A percentile compares a stretch with the other conserved stretches of the same genome.
Conservation (phyloP, 2,329 filamentous ascomycete species). For the Fusarium sambucinum region DNA sequence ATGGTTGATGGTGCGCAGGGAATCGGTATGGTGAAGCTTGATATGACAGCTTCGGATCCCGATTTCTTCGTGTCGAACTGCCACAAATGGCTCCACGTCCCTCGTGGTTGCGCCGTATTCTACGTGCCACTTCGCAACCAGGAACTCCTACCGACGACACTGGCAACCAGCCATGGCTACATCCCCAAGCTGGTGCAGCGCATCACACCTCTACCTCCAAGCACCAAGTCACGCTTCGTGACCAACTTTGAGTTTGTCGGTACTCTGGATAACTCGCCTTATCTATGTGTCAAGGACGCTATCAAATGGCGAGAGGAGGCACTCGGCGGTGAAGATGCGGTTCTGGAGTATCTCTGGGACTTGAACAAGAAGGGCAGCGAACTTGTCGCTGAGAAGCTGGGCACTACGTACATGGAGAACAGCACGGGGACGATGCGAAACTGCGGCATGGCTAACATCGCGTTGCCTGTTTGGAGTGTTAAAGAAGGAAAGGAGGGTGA, state of each 20-base stretch:
- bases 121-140: conserved; percentile 85
- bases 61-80: conserved; percentile 91
- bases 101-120: conserved; percentile 83
- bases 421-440: conserved; percentile 68
- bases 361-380: conserved; percentile 75
- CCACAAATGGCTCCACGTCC: conserved; percentile 90
- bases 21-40: conserved; percentile 80
- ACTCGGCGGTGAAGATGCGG: conserved; percentile 79
- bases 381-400: conserved; percentile 70
- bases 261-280: conserved; percentile 79
- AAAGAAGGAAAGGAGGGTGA: conserved; percentile 48
- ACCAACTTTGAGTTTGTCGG: conserved; percentile 81
- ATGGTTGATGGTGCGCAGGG: conserved; percentile 88
- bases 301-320: conserved; percentile 76
- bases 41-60: conserved; percentile 74
- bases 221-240: conserved; percentile 70
- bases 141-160: conserved; percentile 75
- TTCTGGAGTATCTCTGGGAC: conserved; percentile 71
- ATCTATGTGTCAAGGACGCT: conserved; percentile 77
- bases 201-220: conserved; percentile 58
- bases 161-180: conserved; percentile 87
- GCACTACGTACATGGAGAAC: conserved; percentile 80
- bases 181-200: conserved; percentile 56
- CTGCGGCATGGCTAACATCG: conserved; percentile 80
- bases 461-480: conserved; percentile 70